Conservation (phyloP, 2,329 filamentous ascomycete genomes). For the Microcyclosporella mali region DNA sequence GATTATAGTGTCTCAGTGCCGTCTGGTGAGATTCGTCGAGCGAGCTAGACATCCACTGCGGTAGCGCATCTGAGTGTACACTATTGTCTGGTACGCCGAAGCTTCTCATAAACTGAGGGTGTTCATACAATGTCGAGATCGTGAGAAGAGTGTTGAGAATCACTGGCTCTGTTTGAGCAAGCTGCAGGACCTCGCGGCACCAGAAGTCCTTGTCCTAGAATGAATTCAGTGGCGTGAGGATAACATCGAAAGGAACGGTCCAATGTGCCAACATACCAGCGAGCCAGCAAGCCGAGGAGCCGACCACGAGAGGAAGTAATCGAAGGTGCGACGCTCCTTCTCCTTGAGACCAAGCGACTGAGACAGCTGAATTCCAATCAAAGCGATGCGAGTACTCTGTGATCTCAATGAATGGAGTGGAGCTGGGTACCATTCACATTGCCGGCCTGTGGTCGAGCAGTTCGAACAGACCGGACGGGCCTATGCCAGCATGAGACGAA, state of each 20-base stretch:
- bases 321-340: conserved; percentile 13
- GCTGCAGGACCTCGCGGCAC: conserved; percentile 22
- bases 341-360: conserved; percentile 3
- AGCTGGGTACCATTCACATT: conserved; percentile 47
- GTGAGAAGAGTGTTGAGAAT: conserved; percentile 18
- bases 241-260: too few relatives aligned
- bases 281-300: conserved; percentile 18
- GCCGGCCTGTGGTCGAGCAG: conserved; percentile 48
- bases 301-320: conserved; percentile 19
- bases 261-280: conserved; percentile 3
- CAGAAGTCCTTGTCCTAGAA: conserved; percentile 22
- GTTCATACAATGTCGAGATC: conserved; percentile 20
- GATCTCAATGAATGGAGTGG: background rate
- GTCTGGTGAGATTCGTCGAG: conserved; percentile 12
- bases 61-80: background rate
- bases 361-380: conserved; percentile 6
- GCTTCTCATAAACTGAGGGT: conserved; percentile 17
- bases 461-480: conserved; percentile 45
- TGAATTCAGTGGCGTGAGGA: too few relatives aligned
- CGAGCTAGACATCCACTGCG: background rate
- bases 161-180: conserved; percentile 21
- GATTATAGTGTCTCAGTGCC: conserved; percentile 22
- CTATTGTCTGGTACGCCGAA: conserved; percentile 4
- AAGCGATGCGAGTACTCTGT: background rate
- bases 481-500: too few relatives aligned